A percentile compares a stretch with the other conserved stretches of the same genome.
phyloP scores from a whole-genome alignment of 331 rosid genomes.

The Arachis monticola region DNA sequence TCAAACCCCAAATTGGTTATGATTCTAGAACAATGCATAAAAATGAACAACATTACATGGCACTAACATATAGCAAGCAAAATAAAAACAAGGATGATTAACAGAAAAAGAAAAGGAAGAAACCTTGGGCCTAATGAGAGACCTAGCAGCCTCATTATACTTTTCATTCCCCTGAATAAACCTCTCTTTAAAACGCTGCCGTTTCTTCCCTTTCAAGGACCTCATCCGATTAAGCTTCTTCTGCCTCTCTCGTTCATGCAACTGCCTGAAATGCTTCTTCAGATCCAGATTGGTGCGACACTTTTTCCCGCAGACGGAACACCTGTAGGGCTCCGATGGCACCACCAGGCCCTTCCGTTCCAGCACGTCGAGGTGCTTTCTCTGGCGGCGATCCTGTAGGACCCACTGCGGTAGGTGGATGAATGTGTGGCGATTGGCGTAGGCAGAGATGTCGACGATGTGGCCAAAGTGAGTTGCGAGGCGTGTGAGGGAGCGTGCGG shows the following conservation, averaged over 20 bases:
- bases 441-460: slow-evolving; percentile 69
- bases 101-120: not conserved
- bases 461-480: slow-evolving; percentile 63
- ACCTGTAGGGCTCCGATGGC: slow-evolving; percentile 59
- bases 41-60: not conserved
- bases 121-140: slow-evolving; percentile 49
- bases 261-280: slow-evolving; percentile 69
- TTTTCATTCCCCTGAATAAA: slow-evolving; percentile 57
- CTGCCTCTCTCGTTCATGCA: slow-evolving; percentile 74
- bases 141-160: slow-evolving; percentile 70
- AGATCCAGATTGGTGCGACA: slow-evolving; percentile 66
- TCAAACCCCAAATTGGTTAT: not conserved
- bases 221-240: slow-evolving; percentile 64
- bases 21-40: not conserved
- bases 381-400: slow-evolving; percentile 60
- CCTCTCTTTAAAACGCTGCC: slow-evolving; percentile 66
- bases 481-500: slow-evolving; percentile 68
- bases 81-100: not conserved
- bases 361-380: slow-evolving; percentile 56
- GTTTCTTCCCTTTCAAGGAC: slow-evolving; percentile 66
- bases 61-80: not conserved
- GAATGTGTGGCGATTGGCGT: slow-evolving; percentile 83
- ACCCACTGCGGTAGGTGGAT: slow-evolving; percentile 80
- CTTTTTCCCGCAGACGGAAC: slow-evolving; percentile 70
- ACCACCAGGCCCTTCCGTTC: slow-evolving; percentile 64